These are phyloP conservation scores for Arctium lappa DNA, from an alignment of 129 eudicot species.

Conservation along the genomic window DNA sequence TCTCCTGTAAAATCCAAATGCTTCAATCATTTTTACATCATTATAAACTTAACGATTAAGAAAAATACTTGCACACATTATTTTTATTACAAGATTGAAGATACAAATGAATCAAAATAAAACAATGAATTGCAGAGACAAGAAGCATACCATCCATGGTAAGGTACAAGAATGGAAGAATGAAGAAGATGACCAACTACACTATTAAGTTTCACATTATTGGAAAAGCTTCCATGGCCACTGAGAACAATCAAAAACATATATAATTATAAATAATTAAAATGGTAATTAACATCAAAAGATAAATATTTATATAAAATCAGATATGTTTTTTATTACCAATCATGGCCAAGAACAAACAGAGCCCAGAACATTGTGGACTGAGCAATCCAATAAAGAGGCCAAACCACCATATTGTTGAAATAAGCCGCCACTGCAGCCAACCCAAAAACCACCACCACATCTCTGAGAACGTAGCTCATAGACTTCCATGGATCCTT, in stretches of 20 bases:
- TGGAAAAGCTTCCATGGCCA: constrained; percentile 98
- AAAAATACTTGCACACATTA: too few relatives aligned
- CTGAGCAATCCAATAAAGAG: constrained; percentile 97
- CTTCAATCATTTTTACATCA: too few relatives aligned
- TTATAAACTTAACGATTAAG: too few relatives aligned
- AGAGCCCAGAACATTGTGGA: constrained; percentile 99
- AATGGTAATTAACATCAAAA: constrained; percentile 1
- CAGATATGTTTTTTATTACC: constrained; percentile 40
- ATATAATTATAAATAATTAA: neutral
- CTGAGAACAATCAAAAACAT: constrained; percentile 33
- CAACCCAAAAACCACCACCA: constrained; percentile 69
- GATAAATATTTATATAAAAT: neutral
- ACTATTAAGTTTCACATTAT: constrained; percentile 66
- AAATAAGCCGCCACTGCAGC: constrained; percentile 73
- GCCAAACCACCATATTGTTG: constrained; percentile 87
- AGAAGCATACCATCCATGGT: constrained; percentile 88
- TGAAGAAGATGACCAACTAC: constrained; percentile 90
- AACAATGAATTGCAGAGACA: neutral
- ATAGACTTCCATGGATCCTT: constrained; percentile 88
- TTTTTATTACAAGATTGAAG: neutral
- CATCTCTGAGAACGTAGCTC: constrained; percentile 86
- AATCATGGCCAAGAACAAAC: constrained; percentile 99
- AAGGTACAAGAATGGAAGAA: constrained; percentile 95
- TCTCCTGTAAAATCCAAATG: constrained; percentile 61
- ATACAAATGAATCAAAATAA: neutral